Evolutionary conservation across 805 yeast species (phyloP).

Genomic region (Monosporozyma servazzii): DNA sequence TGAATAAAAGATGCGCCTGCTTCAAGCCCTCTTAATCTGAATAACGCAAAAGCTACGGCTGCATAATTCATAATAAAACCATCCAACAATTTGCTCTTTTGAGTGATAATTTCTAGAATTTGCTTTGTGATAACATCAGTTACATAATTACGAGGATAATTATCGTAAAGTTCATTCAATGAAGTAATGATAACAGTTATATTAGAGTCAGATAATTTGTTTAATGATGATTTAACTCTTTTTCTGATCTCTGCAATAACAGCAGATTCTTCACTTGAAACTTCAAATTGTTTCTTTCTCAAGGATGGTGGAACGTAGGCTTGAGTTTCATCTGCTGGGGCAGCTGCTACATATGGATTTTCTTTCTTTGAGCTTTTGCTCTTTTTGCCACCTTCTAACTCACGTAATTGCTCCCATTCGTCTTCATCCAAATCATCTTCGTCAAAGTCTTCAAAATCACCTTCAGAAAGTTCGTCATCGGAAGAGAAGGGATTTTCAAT

Average conservation of each 20-base stretch:
- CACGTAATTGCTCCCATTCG: constrained; percentile 27
- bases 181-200: constrained; percentile 60
- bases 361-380: constrained; percentile 34
- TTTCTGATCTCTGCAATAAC: constrained; percentile 44
- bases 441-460: constrained; percentile 36
- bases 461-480: constrained; percentile 36
- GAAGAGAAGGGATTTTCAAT: constrained; percentile 31
- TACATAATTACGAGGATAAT: constrained; percentile 71
- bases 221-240: constrained; percentile 72
- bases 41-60: constrained; percentile 63
- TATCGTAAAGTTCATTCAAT: constrained; percentile 51
- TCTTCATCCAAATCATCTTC: constrained; percentile 33
- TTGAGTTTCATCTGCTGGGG: constrained; percentile 31
- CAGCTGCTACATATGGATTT: constrained; percentile 69
- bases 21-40: constrained; percentile 72
- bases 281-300: constrained; percentile 42
- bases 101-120: constrained; percentile 53
- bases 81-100: constrained; percentile 62
- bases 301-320: constrained; percentile 84
- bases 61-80: constrained; percentile 74
- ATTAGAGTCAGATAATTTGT: constrained; percentile 84
- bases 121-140: constrained; percentile 58
- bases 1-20: constrained; percentile 86
- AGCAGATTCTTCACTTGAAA: constrained; percentile 34
- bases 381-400: constrained; percentile 27